A percentile compares a stretch with the other conserved stretches of the same genome.
phyloP scores from a whole-genome alignment of 106 monocot species.

The Dendrobium catenatum region DNA sequence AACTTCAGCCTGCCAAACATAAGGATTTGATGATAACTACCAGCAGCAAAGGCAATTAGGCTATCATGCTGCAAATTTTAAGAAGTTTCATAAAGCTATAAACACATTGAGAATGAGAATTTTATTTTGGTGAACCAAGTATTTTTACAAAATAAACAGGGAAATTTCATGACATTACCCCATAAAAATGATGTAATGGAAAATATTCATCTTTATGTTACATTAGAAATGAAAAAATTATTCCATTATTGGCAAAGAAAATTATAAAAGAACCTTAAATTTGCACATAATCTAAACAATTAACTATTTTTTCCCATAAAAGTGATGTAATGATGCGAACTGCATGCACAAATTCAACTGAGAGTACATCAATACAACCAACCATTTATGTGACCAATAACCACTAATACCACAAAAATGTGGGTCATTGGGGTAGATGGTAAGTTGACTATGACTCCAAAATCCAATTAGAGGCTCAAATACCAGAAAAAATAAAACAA shows the following conservation, averaged over 20 bases:
- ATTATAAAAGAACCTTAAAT: neutral
- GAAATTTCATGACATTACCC: neutral
- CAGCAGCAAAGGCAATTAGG: neutral
- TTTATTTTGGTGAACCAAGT: neutral
- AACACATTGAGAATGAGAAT: neutral
- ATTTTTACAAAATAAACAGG: neutral
- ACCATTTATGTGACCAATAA: too few relatives aligned
- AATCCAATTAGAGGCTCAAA: neutral
- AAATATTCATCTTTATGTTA: neutral
- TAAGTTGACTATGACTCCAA: neutral
- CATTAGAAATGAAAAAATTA: neutral
- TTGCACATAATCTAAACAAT: neutral
- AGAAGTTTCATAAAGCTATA: neutral
- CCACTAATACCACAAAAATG: too few relatives aligned
- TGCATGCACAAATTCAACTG: too few relatives aligned
- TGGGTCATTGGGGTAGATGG: too few relatives aligned
- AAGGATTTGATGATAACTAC: neutral
- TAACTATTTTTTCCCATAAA: too few relatives aligned
- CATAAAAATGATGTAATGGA: neutral
- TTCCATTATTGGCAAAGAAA: neutral
- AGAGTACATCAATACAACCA: too few relatives aligned
- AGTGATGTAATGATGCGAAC: too few relatives aligned
- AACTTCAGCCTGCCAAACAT: constrained; percentile 67
- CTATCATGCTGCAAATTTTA: neutral
- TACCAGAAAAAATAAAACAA: neutral